Conservation (phyloP, 1,139 yeast species). For the Debaryomyces robertsiae region DNA sequence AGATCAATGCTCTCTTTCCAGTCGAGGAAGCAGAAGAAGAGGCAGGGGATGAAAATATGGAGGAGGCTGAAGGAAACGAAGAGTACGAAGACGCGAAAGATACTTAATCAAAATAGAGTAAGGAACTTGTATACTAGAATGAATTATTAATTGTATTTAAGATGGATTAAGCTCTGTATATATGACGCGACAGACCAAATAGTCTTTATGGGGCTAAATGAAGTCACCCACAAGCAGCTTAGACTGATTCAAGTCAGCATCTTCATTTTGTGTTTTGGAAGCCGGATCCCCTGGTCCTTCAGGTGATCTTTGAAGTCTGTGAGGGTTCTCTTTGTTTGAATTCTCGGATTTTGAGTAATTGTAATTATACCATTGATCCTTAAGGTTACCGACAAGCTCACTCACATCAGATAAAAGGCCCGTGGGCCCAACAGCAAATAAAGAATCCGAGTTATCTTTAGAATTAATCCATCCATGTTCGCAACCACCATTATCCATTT, state of each 20-base stretch:
- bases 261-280: conserved; percentile 13
- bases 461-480: conserved; percentile 55
- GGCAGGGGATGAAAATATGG: conserved; percentile 11
- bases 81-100: conserved; percentile 12
- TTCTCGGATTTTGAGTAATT: conserved; percentile 13
- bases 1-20: conserved; percentile 54
- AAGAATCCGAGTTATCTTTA: conserved; percentile 48
- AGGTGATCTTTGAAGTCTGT: no score
- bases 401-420: conserved; percentile 67
- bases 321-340: neutral
- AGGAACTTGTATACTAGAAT: conserved; percentile 11
- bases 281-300: conserved; percentile 6
- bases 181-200: no score
- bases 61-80: conserved; percentile 14
- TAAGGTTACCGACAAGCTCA: conserved; percentile 46
- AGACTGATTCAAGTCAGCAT: conserved; percentile 21
- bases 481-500: conserved; percentile 15
- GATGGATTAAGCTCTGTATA: neutral
- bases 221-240: conserved; percentile 32
- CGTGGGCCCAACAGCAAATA: conserved; percentile 71
- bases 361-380: conserved; percentile 41
- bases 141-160: conserved; percentile 1
- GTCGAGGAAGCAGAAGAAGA: conserved; percentile 35
- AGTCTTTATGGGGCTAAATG: conserved; percentile 12
- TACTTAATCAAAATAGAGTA: conserved; percentile 2